Base-by-base conservation (phyloP, 2,329 filamentous ascomycete species). In the Orbilia javanica region DNA sequence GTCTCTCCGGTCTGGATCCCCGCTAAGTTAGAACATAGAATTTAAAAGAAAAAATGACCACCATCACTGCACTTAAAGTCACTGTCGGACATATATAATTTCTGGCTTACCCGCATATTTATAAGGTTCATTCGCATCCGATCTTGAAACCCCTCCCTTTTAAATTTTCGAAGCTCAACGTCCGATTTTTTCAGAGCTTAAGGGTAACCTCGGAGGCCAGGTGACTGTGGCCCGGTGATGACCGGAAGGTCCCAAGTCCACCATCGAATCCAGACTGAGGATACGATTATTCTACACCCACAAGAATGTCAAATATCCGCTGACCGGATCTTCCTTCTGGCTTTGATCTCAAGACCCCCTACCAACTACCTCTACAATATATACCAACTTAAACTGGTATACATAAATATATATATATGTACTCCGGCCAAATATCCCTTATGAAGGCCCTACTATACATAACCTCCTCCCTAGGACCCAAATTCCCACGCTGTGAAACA, bases 1-100 rank as follows among this genome's bases (percentile, higher is more conserved):
- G 55, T 60, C 55, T 42, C 34, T 42, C 34, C 55, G 55, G 55
- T 60, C 55, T 60, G 55, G 55, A 60, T 60, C 31, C 34, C 55
- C 55, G 13, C 55, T 18, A 42, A 60, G 55, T 25, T n/a, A 60
- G 4, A 10, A 7, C 8, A 11, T 39, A 15, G 50, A 53, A 53
- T 15, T 15, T 13, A 34, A 53, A 53, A 53, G 3, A 34, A 53
- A 53, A 53, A 3, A 39, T 15, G 10, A 39, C 29, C 29, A 31
- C 7, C 29, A n/a, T n/a, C n/a, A n/a, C n/a, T n/a, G n/a, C n/a
- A 31, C 29, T 31, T 31, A 7, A 31, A 31, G 29, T 31, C 29
- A 3, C 7, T n/a, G n/a, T n/a, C n/a, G n/a, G n/a, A n/a, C n/a
- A n/a, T n/a, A n/a, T 31, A 31, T 31, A 31, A 3, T 3, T 31